phyloP scores from a whole-genome alignment of 345 rosid genomes.

The Arabis alpina region DNA sequence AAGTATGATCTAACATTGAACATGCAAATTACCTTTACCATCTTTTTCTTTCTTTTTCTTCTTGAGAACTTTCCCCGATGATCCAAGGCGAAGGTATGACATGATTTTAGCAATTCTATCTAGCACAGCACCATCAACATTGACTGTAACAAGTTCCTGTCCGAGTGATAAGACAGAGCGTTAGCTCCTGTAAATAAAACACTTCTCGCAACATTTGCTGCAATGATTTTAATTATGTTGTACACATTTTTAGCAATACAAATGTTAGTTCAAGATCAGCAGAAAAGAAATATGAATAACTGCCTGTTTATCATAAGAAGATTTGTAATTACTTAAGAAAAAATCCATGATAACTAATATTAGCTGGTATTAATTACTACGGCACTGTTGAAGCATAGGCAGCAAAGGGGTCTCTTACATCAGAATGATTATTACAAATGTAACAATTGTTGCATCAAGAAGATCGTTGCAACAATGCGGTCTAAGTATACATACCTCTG shows the following conservation, averaged over 20 bases:
- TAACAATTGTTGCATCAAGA: constrained; percentile 21
- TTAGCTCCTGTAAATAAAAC: neutral
- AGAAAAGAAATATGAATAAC: neutral
- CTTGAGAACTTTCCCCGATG: constrained; percentile 98
- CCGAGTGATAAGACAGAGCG: constrained; percentile 28
- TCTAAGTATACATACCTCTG: constrained; percentile 61
- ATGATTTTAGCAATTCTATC: constrained; percentile 96
- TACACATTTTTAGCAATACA: neutral
- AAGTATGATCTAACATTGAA: neutral
- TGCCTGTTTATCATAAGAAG: neutral
- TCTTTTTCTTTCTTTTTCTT: constrained; percentile 98
- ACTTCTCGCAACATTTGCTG: neutral
- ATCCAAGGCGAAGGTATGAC: constrained; percentile 98
- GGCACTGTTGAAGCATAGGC: constrained; percentile 21
- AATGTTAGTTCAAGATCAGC: constrained; percentile 1
- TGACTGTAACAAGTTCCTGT: constrained; percentile 93
- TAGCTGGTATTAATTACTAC: neutral
- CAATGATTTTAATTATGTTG: neutral
- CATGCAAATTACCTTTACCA: constrained; percentile 56
- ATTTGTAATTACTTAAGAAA: neutral
- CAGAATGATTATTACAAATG: neutral
- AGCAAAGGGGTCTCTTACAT: neutral
- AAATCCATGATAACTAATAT: neutral
- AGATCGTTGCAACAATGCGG: constrained; percentile 8
- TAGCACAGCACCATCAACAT: constrained; percentile 94